These are phyloP conservation scores for Leccinum fuscescens DNA, from an alignment of 1,284 basidiomycete genomes.

Conservation along the genomic window DNA sequence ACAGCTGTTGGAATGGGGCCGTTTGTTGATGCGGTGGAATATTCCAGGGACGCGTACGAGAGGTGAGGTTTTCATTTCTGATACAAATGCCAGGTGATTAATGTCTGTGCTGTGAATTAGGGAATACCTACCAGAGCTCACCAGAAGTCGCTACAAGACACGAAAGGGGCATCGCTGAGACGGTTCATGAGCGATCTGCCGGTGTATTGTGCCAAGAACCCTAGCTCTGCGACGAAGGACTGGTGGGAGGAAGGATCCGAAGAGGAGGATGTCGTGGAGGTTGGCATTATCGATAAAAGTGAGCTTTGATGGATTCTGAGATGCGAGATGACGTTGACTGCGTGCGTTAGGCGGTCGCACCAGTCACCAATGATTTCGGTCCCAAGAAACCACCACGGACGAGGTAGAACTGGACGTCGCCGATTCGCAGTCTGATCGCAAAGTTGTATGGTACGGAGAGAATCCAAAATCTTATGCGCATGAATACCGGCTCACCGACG, in stretches of 20 bases:
- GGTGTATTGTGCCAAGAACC: slow-evolving; percentile 59
- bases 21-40: slow-evolving; percentile 90
- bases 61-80: slow-evolving; percentile 47
- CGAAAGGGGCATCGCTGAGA: slow-evolving; percentile 78
- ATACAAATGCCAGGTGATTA: slow-evolving; percentile 8
- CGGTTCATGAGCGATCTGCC: slow-evolving; percentile 85
- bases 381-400: slow-evolving; percentile 72
- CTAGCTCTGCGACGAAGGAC: slow-evolving; percentile 46
- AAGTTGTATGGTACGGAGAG: slow-evolving; percentile 78
- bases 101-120: slow-evolving; percentile 38
- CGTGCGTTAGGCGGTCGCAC: slow-evolving; percentile 50
- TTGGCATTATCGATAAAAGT: slow-evolving; percentile 69
- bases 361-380: slow-evolving; percentile 81
- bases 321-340: slow-evolving; percentile 6
- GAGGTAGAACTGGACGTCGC: slow-evolving; percentile 89
- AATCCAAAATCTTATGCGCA: background rate
- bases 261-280: slow-evolving; percentile 54
- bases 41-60: slow-evolving; percentile 85
- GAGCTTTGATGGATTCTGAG: slow-evolving; percentile 29
- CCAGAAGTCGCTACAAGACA: slow-evolving; percentile 63
- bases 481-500: background rate
- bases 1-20: slow-evolving; percentile 91
- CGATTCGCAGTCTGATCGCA: slow-evolving; percentile 83
- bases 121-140: slow-evolving; percentile 90
- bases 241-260: slow-evolving; percentile 61